Evolutionary conservation across 371 early-diverging fungal species (phyloP), one percentile per base, ranked within the genome.

Genomic region (Mucor piriformis): DNA sequence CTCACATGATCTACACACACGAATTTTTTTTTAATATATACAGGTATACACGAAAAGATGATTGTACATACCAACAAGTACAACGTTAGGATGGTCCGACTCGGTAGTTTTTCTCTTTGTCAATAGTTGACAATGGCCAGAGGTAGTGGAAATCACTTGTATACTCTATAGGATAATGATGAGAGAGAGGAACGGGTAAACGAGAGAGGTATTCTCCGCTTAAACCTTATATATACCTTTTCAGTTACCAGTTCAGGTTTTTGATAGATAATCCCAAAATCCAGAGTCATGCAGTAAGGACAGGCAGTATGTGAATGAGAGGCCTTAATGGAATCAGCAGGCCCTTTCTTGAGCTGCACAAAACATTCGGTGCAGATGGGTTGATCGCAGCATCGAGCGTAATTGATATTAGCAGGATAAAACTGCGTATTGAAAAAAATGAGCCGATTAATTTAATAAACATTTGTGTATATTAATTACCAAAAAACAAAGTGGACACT

Each of bases 321-420:
- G 3, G 43, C 5, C 3, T 21, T 23, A 24, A 3, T 46, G 13
- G 64, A 64, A 54, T 69, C 64, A 13, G 56, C 83, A 47, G 79
- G 79, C 40, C 90, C 83, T n/a, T 54, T 61, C 68, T 91, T 89
- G 66, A 96, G 90, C 81, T 94, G 94, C 53, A 95, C 86, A 76
- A 96, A 95, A 67, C 96, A 96, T 66, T 95, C 96, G 7, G 96
- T 93, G 74, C 96, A 96, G 52, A 96, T 93, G 12, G 96, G 96
- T 70, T 95, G 89, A 72, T 92, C 89, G 75, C 96, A 96, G 72
- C 96, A 96, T 13, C 91, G 82, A 18, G 95, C 86, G 64, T 90
- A 88, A 74, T 96, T 96, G 74, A 93, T 92, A 74, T 95, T 92
- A 54, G 83, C 69, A 21, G 96, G 96, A 69, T 95, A 96, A 72